Percentiles rank a stretch among this genome's conserved stretches.
Evolutionary conservation across 1,284 basidiomycete genomes (phyloP).

Genomic region (Takashimella koratensis): DNA sequence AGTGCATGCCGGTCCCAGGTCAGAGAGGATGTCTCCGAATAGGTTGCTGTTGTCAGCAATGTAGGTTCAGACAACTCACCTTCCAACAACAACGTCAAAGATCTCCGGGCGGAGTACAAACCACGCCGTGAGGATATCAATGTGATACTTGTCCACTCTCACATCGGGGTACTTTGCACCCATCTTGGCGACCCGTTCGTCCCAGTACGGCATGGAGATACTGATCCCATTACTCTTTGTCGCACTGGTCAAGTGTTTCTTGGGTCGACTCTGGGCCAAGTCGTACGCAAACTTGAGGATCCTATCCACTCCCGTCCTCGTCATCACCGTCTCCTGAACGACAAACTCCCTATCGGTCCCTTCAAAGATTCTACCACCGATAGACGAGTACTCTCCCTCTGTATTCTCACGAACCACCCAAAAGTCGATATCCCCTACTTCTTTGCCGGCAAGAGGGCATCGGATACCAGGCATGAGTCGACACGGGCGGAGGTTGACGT

Average conservation of each 20-base stretch:
- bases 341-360: slow-evolving; percentile 34
- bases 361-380: slow-evolving; percentile 52
- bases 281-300: slow-evolving; percentile 59
- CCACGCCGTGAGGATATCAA: slow-evolving; percentile 54
- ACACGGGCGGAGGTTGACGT: slow-evolving; percentile 57
- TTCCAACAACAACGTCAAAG: slow-evolving; percentile 58
- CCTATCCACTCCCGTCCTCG: slow-evolving; percentile 54
- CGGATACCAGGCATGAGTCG: slow-evolving; percentile 55
- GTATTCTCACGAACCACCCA: slow-evolving; percentile 57
- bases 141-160: slow-evolving; percentile 55
- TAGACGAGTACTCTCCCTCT: slow-evolving; percentile 58
- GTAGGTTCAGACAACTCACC: slow-evolving; percentile 5
- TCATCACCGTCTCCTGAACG: slow-evolving; percentile 54
- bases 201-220: slow-evolving; percentile 34
- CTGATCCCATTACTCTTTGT: slow-evolving; percentile 54
- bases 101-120: slow-evolving; percentile 56
- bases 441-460: slow-evolving; percentile 48
- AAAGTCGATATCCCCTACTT: slow-evolving; percentile 53
- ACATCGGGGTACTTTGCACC: slow-evolving; percentile 56
- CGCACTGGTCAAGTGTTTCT: slow-evolving; percentile 56
- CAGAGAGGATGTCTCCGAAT: slow-evolving; percentile 75
- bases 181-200: slow-evolving; percentile 51
- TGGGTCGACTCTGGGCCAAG: slow-evolving; percentile 53
- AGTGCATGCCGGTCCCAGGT: slow-evolving; percentile 57
- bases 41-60: slow-evolving; percentile 53